Evolutionary conservation across 169 alveolate species (phyloP), one percentile per base, ranked within the genome.

Genomic region (Eimeria brunetti): DNA sequence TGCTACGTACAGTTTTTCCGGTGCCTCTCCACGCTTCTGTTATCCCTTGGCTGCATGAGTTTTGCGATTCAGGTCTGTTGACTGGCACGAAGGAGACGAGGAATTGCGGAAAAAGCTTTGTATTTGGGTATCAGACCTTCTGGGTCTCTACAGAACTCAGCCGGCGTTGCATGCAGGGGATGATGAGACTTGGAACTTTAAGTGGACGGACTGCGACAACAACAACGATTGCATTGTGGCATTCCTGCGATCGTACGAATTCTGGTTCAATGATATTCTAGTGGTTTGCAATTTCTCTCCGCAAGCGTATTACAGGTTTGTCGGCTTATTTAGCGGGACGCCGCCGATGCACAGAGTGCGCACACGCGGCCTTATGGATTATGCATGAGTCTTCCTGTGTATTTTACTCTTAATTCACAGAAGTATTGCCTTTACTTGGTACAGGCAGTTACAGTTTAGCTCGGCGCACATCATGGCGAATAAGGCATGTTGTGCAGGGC

Each of bases 81-180:
- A 97, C 81, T 97, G 98, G 98, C 97, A 97, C 91, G 98, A 97
- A 51, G 97, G 97, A 27, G 97, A 97, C 44, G 98, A 97, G 83
- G 97, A 95, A 33, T 88, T 93, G 36, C 95, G 98, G 67, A 96
- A 94, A 46, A 97, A 96, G 67, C 89, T 94, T 49, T 96, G 97
- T 53, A 88, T 97, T 8, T 97, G 96, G 95, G 91, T 97, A 27
- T 91, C 96, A 38, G 97, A 97, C 83, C 96, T 97, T 44, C 67
- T 97, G 86, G 96, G 92, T 33, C 83, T 90, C 41, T 97, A 97
- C 96, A 96, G 64, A 58, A 41, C 64, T 46, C 94, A 96, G 88
- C 94, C 94, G 30, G 97, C 97, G 46, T 94, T 97, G 60, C 96
- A 97, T 89, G 97, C 97, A 16, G 98, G 98, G 16, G 97, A 96